Evolutionary conservation across 768 basidiomycete genomes (phyloP), one percentile per base, ranked within the genome.

Genomic region (Terana coerulea): DNA sequence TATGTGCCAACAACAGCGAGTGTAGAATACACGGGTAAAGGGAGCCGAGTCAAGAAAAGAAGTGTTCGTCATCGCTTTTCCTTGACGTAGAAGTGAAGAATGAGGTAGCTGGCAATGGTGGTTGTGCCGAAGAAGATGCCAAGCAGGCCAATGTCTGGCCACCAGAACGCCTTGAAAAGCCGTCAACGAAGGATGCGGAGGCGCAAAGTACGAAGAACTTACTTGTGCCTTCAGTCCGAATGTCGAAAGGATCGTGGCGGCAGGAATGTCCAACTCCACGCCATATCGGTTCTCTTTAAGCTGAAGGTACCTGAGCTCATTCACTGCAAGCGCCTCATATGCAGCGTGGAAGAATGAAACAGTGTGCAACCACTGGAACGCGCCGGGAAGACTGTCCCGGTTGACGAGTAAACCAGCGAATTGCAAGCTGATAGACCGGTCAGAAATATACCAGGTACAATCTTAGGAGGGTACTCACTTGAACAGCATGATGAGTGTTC

Each of bases 291-390:
- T 80, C 64, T 99, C 92, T 66, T 91, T 92, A 30, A 99, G 73
- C 63, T 94, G 91, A 25, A 98, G 72, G 69, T 97, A 98, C 44
- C 95, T 77, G 51, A 99, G 74, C 67, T 99, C 97, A 65, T 98
- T 99, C 51, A 99, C 97, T n/a, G 95, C 85, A 33, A 99, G 78
- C 0, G 91, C 95, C 70, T 99, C 97, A 59, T 94, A 98, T 0
- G 91, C 97, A 21, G 97, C 95, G 71, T 99, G 97, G 85, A 97
- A 99, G 78, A 98, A 98, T 5, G 94, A 97, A 5, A 91, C 63
- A 0, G 88, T 93, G 64, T 94, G 89, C 53, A 99, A 71, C 90
- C 92, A 97, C 52, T 80, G 83, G 44, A 97, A 73, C 31, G 73
- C 76, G 0, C 77, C 75, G 0, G 81, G 75, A 11, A 98, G 81